Evolutionary conservation across 192 early-diverging fungal species (phyloP), one percentile per base, ranked within the genome.

Genomic region (Podila epigama): DNA sequence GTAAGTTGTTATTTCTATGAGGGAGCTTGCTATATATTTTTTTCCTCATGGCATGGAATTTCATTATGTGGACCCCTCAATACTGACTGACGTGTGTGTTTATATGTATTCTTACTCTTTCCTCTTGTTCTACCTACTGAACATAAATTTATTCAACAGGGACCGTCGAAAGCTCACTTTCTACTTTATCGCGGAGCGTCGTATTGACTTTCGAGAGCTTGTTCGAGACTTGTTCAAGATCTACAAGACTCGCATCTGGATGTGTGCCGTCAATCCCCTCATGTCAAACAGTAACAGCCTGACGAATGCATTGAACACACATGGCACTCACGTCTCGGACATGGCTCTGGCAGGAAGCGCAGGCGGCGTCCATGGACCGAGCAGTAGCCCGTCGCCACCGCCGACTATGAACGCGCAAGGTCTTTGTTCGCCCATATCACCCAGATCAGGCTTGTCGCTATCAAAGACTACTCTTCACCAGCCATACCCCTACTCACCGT

Each of bases 191-290:
- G 95, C 95, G 20, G 94, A 95, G 44, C 88, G 93, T 63, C 89
- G 97, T 33, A 93, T 98, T 60, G 96, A 98, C 81, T 98, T 98
- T 82, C 89, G 95, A 56, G 96, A 97, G 81, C 86, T 98, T 63
- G 95, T 97, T 51, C 86, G 95, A 34, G 95, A 97, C 58, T 86
- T 97, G 55, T 98, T 97, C 82, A 97, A 97, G 81, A 90, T 96
- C 42, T 97, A 96, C 80, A 98, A 98, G 77, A 96, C 97, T 25
- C 90, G 97, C 40, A 97, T 98, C 67, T 98, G 97, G 97, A 95
- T 97, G 94, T 91, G 68, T 58, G 81, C 81, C 27, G 73, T 82
- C 36, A 82, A 70, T 25, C 73, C 70, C 5, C 50, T 37, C 33
- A 66, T 65, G 63, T 50, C 56, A 6, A 58, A 25, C 16, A 31